Base-by-base conservation (phyloP, 1,139 yeast species). In the Pichiaceae sp. region DNA sequence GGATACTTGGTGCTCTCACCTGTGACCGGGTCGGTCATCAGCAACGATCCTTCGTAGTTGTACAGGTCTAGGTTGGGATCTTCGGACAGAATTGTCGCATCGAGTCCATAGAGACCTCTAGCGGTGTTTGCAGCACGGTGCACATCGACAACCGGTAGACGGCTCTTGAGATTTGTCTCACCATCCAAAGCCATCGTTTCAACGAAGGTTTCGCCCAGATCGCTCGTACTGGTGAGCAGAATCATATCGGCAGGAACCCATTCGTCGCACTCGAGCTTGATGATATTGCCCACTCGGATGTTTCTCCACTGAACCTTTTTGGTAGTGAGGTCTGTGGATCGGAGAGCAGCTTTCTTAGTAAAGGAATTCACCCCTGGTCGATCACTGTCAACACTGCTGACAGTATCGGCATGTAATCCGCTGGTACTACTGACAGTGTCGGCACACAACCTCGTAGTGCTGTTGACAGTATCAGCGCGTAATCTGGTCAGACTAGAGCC, bases 101-200 rank as follows among this genome's bases (percentile, higher is more conserved):
- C 63, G 14, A 76, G 56, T 29, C 64, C 60, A 26, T 68, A 71
- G 38, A 87, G 55, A 0, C 73, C 74, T 1, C 69, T 59, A 0
- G 75, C 79, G 6, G 68, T 64, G 9, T 69, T 62, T 30, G 78
- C 63, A 14, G 55, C 43, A 26, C 70, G 68, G 14, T 78, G 67
- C 5, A 85, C 45, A 41, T 79, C 84, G 1, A 71, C 64, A 42
- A 81, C 81, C 0, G 96, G 85, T 18, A 63, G 63, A 48, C 75
- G 78, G 4, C 84, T 69, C 57, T 91, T 91, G 43, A 91, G 65
- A 52, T 87, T 89, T 0, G 97, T 91, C 59, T 91, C 98, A 35
- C 99, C 99, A 59, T 91, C 98, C 34, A 91, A 66, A 1, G 96
- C 98, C 91, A 91, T 89, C 0, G 99, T 91, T 58, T 91, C 99